Evolutionary conservation across 2,329 filamentous ascomycete genomes (phyloP).

Genomic region (Hymenoscyphus albidus): DNA sequence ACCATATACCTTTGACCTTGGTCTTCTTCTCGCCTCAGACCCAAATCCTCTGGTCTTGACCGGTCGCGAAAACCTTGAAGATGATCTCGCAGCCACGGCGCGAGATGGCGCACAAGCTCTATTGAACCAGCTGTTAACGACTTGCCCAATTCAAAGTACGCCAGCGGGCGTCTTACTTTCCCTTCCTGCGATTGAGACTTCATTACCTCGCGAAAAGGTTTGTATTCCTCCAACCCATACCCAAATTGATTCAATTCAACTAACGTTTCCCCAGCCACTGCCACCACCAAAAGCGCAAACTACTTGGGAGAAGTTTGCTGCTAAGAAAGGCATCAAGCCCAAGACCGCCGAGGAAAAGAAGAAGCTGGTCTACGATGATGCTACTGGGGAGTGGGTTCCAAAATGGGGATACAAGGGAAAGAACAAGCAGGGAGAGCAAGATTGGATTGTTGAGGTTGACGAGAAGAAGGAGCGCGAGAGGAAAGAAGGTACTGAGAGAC

Average conservation of each 20-base stretch:
- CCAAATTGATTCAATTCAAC: not conserved
- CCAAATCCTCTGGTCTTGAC: conserved; percentile 71
- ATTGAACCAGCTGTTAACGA: conserved; percentile 90
- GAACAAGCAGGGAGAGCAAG: conserved; percentile 76
- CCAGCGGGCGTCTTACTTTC: conserved; percentile 69
- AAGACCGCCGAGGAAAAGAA: conserved; percentile 75
- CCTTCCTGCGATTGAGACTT: conserved; percentile 66
- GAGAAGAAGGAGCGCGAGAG: conserved; percentile 63
- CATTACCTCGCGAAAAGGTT: conserved; percentile 80
- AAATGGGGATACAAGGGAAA: conserved; percentile 94
- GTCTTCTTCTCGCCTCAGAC: conserved; percentile 81
- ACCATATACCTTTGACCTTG: conserved; percentile 88
- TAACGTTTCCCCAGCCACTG: conserved; percentile 50
- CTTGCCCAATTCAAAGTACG: conserved; percentile 73
- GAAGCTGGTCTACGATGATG: conserved; percentile 82
- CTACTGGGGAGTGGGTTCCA: conserved; percentile 80
- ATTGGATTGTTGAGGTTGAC: conserved; percentile 93
- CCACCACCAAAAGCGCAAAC: conserved; percentile 78
- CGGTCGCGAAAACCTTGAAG: conserved; percentile 52
- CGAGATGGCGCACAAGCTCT: conserved; percentile 89
- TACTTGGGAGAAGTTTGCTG: conserved; percentile 94
- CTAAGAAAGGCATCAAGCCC: conserved; percentile 92
- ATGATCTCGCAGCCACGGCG: conserved; percentile 66
- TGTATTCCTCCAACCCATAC: not conserved
- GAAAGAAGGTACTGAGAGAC: conserved; percentile 59